Evolutionary conservation across 2,329 filamentous ascomycete genomes (phyloP), one percentile per base, ranked within the genome.

Genomic region (Ceratocystis albifundus): DNA sequence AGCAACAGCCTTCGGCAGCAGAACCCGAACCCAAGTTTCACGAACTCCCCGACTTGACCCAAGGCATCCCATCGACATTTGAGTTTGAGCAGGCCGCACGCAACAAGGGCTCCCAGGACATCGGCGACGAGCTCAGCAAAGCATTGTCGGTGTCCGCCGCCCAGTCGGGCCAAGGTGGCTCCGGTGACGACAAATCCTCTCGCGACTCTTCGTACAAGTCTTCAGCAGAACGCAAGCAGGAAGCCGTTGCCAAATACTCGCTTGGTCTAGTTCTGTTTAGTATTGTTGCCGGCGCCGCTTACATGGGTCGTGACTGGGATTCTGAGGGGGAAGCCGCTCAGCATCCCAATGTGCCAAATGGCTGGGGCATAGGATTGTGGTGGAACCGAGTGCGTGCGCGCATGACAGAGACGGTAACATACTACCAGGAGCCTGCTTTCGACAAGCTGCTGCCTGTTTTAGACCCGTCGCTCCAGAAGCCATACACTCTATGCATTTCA

Each of bases 391-490:
- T 87, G 64, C 86, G 82, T 72, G 87, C 91, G 65, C 87, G 94
- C 65, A 80, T 90, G 71, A 81, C 81, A 69, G 87, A 89, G 70
- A 84, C 90, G 67, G 82, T 94, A 69, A 88, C 86, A 70, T 97
- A 97, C 80, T 99, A 97, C 79, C 93, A 93, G 71, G 93, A 97
- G 72, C 94, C 94, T 2, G 88, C 92, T 7, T 97, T 97, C 76
- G 86, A 90, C 67, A 96, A 96, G 80, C 82, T 99, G 67, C 82
- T 99, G 22, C 94, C 90, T 5, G 88, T 93, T 70, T 82, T 86
- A 50, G 87, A 96, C 70, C 88, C 90, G 20, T 84, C 84, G 66
- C 87, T 91, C 72, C 86, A 88, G 71, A 88, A 89, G 61, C 93
- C 93, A 8, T 96, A 96, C 76, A 97, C 94, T 0, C 81, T 99